Conservation (phyloP, 1,284 basidiomycete genomes). For the Sanghuangporus sanghuang region DNA sequence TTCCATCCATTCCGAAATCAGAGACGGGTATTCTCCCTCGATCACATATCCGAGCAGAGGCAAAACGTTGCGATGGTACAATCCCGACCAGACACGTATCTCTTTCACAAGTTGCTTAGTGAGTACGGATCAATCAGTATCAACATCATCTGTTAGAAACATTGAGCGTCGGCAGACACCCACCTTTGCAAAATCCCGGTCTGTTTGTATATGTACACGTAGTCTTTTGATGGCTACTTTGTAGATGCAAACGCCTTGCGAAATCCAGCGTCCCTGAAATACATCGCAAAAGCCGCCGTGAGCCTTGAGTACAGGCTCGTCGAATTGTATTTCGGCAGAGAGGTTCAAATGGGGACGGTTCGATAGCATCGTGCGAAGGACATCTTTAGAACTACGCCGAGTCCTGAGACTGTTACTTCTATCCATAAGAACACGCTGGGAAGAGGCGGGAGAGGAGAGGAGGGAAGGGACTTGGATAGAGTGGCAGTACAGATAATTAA, state of each 20-base stretch:
- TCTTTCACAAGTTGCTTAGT: constrained; percentile 9
- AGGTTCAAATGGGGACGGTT: constrained; percentile 9
- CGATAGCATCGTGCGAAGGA: neutral
- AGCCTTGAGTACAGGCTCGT: constrained; percentile 3
- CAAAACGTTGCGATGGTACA: constrained; percentile 13
- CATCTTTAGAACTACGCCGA: neutral
- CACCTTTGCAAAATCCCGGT: constrained; percentile 10
- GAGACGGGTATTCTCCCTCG: constrained; percentile 9
- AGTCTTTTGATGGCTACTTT: constrained; percentile 10
- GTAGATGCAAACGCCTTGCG: neutral
- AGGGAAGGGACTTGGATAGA: neutral
- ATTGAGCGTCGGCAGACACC: neutral
- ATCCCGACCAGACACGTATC: constrained; percentile 11
- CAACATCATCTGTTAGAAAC: too few relatives aligned
- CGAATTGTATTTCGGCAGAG: neutral
- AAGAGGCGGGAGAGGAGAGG: neutral
- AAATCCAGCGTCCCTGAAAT: constrained; percentile 7
- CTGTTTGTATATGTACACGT: constrained; percentile 2
- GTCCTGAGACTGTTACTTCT: neutral
- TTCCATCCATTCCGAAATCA: constrained; percentile 18
- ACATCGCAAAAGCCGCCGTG: constrained; percentile 16
- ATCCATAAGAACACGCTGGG: neutral
- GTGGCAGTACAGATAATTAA: neutral
- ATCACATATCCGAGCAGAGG: constrained; percentile 14
- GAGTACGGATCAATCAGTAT: neutral